Base-by-base conservation (phyloP, 305 asterid species). In the Euphrasia arctica region DNA sequence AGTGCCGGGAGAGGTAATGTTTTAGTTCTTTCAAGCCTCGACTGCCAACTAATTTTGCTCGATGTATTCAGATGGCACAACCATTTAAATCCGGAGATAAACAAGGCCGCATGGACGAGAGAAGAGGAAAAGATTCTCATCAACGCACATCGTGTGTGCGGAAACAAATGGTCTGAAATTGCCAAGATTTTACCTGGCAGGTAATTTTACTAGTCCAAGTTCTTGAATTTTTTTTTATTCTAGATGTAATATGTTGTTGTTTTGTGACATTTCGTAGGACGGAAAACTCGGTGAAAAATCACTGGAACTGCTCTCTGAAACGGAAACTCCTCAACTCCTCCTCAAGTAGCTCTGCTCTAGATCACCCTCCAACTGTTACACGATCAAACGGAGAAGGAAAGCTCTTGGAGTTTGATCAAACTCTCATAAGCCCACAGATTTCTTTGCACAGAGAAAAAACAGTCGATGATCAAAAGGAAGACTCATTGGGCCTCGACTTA, bases 111-210 rank as follows among this genome's bases (percentile, higher is more conserved):
- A 4, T 86, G 90, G 95, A 80, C 83, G 3, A 67, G 52, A 28
- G 85, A 83, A 60, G 90, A 83, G 78, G 95, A 86, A 58, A 31
- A 9, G 42, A 70, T 72, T 67, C 79, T 82, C 60, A 57, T 82
- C 45, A 64, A 70, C n/a, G 83, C 82, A 6, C 95, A 82, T 50
- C 60, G 72, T 55, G 34, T 29, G 9, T 74, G 72, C 65, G 91
- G 90, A 18, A 86, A 86, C 67, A 78, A 65, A 71, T 86, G 95
- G 94, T 84, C 85, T 29, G 79, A 80, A 65, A 68, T 86, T 48
- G 75, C 88, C 25, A 83, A 80, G 72, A 54, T 69, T 65, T 70
- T 86, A 66, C 84, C 73, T 1, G 89, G 90, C 64, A 83, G 90
- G 95, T 83, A 80, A 12, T 39, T 73, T 52, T 28, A 65, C 58